phyloP scores from a whole-genome alignment of 805 yeast genomes.

The Schwanniomyces pseudopolymorphus region DNA sequence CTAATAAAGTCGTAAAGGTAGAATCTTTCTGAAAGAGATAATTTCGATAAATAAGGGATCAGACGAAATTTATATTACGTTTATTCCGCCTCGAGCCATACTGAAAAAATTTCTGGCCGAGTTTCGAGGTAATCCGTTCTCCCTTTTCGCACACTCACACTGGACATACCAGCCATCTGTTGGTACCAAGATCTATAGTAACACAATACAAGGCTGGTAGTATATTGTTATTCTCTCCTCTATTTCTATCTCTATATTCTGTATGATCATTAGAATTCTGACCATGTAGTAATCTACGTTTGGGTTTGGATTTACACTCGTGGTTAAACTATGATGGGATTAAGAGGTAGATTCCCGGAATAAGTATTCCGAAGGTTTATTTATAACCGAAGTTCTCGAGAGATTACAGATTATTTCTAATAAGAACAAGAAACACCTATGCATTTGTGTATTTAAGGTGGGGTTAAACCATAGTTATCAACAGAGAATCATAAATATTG shows the following conservation, averaged over 20 bases:
- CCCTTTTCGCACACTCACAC: background rate
- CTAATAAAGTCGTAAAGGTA: slow-evolving; percentile 2
- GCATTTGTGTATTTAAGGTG: background rate
- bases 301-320: too few species aligned
- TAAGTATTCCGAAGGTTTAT: background rate
- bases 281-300: too few species aligned
- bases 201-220: background rate
- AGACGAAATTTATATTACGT: slow-evolving; percentile 1
- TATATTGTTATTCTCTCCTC: background rate
- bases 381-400: background rate
- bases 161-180: background rate
- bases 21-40: slow-evolving; percentile 7
- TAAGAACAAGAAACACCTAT: background rate
- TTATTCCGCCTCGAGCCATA: slow-evolving; percentile 10
- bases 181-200: background rate
- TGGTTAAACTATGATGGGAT: background rate
- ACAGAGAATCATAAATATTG: background rate
- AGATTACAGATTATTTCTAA: background rate
- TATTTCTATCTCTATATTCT: background rate
- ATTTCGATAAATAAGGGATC: slow-evolving; percentile 3
- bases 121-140: slow-evolving; percentile 5
- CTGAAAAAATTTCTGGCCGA: slow-evolving; percentile 2
- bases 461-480: background rate
- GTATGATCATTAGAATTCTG: too few species aligned
- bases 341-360: background rate